Conservation (phyloP, 1,284 basidiomycete genomes). For the Inonotus obliquus region DNA sequence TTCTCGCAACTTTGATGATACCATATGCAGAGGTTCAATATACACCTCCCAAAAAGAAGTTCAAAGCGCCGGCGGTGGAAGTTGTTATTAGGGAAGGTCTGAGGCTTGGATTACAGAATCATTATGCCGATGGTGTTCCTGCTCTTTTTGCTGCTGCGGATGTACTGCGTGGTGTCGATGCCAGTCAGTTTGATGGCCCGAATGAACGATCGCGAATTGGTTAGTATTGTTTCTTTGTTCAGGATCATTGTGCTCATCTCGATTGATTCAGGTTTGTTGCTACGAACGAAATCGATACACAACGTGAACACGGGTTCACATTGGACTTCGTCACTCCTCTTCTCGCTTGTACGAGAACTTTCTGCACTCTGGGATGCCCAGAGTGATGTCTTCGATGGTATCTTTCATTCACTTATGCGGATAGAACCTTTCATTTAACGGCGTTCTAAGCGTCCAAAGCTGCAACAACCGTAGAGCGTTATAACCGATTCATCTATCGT, state of each 20-base stretch:
- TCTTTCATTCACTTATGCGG: constrained; percentile 14
- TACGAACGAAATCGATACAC: constrained; percentile 66
- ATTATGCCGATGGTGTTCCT: constrained; percentile 72
- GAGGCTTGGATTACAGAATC: constrained; percentile 79
- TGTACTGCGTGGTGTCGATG: constrained; percentile 40
- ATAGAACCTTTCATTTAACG: neutral
- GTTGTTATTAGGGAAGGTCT: constrained; percentile 78
- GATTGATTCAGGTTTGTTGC: constrained; percentile 48
- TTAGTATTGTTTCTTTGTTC: constrained; percentile 27
- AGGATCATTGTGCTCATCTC: neutral
- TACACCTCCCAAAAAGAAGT: constrained; percentile 55
- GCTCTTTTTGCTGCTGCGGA: constrained; percentile 59
- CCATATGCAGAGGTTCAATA: constrained; percentile 62
- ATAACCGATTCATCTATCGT: constrained; percentile 58
- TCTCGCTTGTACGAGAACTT: constrained; percentile 73
- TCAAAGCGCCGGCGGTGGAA: constrained; percentile 52
- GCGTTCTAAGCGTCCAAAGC: constrained; percentile 38
- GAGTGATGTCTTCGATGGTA: constrained; percentile 47
- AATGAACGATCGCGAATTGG: constrained; percentile 58
- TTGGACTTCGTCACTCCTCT: constrained; percentile 71
- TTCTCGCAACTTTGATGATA: constrained; percentile 64
- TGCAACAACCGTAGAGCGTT: constrained; percentile 46
- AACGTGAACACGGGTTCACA: constrained; percentile 55
- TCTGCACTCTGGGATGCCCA: constrained; percentile 46
- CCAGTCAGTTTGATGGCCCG: constrained; percentile 32